Evolutionary conservation across 2,329 filamentous ascomycete species (phyloP), one percentile per base, ranked within the genome.

Genomic region (Phialocephala subalpina): DNA sequence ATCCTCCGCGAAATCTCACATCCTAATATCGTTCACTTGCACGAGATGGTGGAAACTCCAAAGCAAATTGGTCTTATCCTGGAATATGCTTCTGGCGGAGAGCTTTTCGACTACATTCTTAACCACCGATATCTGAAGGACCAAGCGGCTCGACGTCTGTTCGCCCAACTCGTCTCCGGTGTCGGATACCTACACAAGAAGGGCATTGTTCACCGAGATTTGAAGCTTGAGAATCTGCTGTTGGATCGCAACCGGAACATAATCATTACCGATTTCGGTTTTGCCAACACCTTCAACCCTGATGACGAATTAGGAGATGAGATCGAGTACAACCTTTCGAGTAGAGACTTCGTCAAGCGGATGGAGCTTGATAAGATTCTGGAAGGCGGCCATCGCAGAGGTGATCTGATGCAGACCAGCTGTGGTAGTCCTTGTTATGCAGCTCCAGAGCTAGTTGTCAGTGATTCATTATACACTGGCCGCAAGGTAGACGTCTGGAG

Each of bases 401-500:
- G 96, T 42, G 96, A 99, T 81, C 82, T 99, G 75, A 99, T 99
- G 96, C 95, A 97, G 80, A 99, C 96, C 12, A 98, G 96, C 78
- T 99, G 96, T 78, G 96, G 96, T 70, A 98, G 95, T 79, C 96
- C 96, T 8, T 99, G 96, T 77, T 99, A 99, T 79, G 96, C 96
- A 58, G 96, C 96, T 16, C 96, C 96, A 4, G 96, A 99, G 81
- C 84, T 99, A 62, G 96, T 99, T 16, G 96, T 99, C 68, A 98
- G 94, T 78, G 96, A 99, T 79, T 97, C 94, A 18, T 82, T 99
- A 8, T 99, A 99, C 80, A 99, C 96, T 1, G 96, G 96, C 56
- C 90, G 95, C 60, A 99, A 99, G 80, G 96, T 99, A 29, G 96
- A 99, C 77, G 96, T 99, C 40, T 99, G 96, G 96, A 98, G 96